Base-by-base conservation (phyloP, 495 filamentous ascomycete genomes). In the Coniosporium apollinis region DNA sequence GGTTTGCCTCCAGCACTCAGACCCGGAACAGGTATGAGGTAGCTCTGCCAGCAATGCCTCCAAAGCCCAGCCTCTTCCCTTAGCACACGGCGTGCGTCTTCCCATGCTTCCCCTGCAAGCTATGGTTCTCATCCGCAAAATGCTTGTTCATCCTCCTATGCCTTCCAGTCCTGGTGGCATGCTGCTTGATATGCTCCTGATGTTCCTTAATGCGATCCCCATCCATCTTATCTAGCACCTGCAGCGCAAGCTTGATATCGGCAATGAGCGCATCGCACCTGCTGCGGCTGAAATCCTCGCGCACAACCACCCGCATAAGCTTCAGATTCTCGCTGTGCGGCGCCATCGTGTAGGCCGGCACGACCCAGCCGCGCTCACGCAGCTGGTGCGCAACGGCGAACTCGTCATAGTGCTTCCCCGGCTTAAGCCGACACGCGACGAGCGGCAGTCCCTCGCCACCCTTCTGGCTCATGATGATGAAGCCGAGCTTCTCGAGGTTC, bases 311-410 rank as follows among this genome's bases (percentile, higher is more conserved):
- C 19, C 85, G 73, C 65, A 93, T 76, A 64, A 93, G 66, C 67
- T 87, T 82, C 41, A 92, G 57, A 41, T 69, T 59, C 31, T 80
- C 59, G 31, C 76, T 77, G 45, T 89, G 62, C 10, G 85, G 85
- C 9, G 85, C 84, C 85, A 94, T 92, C 19, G 83, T 94, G 55
- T 94, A 94, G 0, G 85, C 85, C 0, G 85, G 85, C 0, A 94
- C 78, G 19, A 92, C 72, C 85, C 85, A 94, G 26, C 82, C 82
- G 13, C 83, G 68, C 31, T 75, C 69, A 22, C 84, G 76, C 24
- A 94, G 70, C 50, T 78, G 74, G 54, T 89, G 84, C 5, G 84
- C 82, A 8, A 62, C 43, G 40, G 56, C 57, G 38, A 59, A 61
- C 28, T 94, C 85, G 54, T 94, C 85, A 47, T 76, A 91, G 28